Evolutionary conservation across 352 stramenopile genomes (phyloP), one percentile per base, ranked within the genome.

Genomic region (Phytophthora ohioensis): DNA sequence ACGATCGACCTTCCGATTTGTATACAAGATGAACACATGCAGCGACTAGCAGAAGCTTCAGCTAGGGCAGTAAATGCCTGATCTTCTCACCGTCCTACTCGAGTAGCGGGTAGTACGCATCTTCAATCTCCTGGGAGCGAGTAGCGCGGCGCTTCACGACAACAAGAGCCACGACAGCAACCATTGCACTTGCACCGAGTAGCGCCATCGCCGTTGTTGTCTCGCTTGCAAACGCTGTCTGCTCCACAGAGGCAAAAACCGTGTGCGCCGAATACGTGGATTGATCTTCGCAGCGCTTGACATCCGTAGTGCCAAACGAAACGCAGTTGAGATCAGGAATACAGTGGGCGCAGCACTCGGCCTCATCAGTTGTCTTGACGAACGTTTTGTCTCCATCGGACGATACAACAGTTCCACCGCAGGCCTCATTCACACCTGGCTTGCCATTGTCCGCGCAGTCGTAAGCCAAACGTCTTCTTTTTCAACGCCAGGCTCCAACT

Each of bases 211-310:
- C 17, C 12, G 39, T 46, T 46, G 47, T 70, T 0, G 70, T 74
- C 9, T 66, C 63, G 1, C 56, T 71, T 0, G 70, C 34, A 52
- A 81, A 72, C 4, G 65, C 46, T 12, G 67, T 35, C 30, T 67
- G 34, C n/a, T 67, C 63, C 0, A 31, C 55, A 32, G 62, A 56
- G 7, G 70, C 53, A 21, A 80, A 63, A 15, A 32, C 67, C 27
- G 51, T 63, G 53, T 64, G 52, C 54, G 17, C 17, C 17, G 47
- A 69, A 58, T 52, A 56, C 66, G 48, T 38, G 32, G 54, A 17
- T 45, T 71, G 78, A 15, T 38, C 56, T 32, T 80, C 45, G 67
- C 80, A 92, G 36, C 75, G 87, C 70, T 75, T 63, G 36, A 68
- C 30, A 0, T 69, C 60, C 2, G 59, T 56, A 6, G 45, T 66